phyloP scores from a whole-genome alignment of 345 rosid genomes.

The Bruguiera gymnorhiza region DNA sequence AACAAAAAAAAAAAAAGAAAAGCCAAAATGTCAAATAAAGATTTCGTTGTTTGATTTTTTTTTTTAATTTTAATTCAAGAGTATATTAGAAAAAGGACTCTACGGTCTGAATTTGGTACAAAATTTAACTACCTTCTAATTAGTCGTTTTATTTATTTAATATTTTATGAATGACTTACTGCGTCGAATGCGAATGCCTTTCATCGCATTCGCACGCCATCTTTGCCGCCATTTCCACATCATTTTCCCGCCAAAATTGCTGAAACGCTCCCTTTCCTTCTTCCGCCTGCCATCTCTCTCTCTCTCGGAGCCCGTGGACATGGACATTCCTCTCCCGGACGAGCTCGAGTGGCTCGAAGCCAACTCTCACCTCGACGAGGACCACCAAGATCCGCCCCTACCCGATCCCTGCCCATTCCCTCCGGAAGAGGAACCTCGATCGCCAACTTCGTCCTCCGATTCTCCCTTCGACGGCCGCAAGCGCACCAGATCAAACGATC shows the following conservation, averaged over 20 bases:
- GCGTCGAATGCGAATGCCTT: no score
- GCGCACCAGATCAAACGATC: conserved; percentile 38
- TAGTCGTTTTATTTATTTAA: no score
- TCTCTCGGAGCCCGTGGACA: conserved; percentile 23
- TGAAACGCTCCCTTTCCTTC: no score
- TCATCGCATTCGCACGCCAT: background rate
- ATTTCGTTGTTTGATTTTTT: no score
- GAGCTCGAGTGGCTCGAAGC: conserved; percentile 95
- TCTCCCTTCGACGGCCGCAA: conserved; percentile 33
- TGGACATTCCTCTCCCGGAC: conserved; percentile 71
- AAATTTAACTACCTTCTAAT: no score
- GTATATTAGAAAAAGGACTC: no score
- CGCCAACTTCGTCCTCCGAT: conserved; percentile 1
- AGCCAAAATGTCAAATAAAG: no score
- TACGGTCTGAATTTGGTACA: no score
- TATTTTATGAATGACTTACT: no score
- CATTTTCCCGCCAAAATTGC: conserved; percentile 23
- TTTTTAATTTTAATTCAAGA: no score
- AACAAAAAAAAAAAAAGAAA: no score
- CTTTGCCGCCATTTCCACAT: conserved; percentile 13
- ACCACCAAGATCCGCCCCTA: conserved; percentile 34
- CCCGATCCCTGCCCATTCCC: conserved; percentile 30
- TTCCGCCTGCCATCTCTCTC: background rate
- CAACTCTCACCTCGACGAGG: conserved; percentile 45
- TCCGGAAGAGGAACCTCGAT: conserved; percentile 19